Evolutionary conservation across 1,139 yeast genomes (phyloP), one percentile per base, ranked within the genome.

Genomic region (Saccharomycopsis hybrid): DNA sequence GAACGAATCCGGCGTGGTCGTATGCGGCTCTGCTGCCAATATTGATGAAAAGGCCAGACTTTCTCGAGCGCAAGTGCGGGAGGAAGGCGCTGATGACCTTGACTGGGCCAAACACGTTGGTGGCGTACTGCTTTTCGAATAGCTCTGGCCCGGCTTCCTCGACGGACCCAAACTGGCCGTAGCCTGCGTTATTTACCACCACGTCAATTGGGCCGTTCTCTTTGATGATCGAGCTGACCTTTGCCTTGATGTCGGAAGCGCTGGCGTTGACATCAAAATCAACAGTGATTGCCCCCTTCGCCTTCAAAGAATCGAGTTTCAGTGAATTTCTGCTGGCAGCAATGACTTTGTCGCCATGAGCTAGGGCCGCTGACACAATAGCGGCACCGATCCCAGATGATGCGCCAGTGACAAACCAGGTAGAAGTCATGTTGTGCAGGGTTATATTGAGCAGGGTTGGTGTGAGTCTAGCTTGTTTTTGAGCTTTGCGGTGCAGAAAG

Each of bases 191-290:
- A n/a, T n/a, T n/a, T n/a, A n/a, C n/a, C n/a, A n/a, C n/a, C n/a
- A n/a, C n/a, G n/a, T n/a, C n/a, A 3, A 32, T 32, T 13, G 36
- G 36, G 36, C 36, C 36, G n/a, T 32, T 11, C 36, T 32, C n/a
- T 32, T 32, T 32, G 32, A 8, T 3, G 29, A 40, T 24, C n/a
- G 29, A 13, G 31, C 32, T 29, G 36, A 43, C 44, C 60, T 43
- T 32, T 62, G n/a, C 35, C 3, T 37, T 37, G 24, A 37, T 25
- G 13, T 8, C 24, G 2, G 11, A 9, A 37, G 40, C 24, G 8
- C 24, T n/a, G 3, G 13, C 40, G 18, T 37, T 37, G 40, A 37
- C 40, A 37, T 37, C 40, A 4, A 37, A 18, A 37, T 11, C 40
- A 2, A 37, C 40, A 18, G 24, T 9, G 25, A 37, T 37, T 3